Percentiles rank a stretch among this genome's conserved stretches.
Evolutionary conservation across 164 flowering plant species (phyloP).

Genomic region (Cinnamomum chago): DNA sequence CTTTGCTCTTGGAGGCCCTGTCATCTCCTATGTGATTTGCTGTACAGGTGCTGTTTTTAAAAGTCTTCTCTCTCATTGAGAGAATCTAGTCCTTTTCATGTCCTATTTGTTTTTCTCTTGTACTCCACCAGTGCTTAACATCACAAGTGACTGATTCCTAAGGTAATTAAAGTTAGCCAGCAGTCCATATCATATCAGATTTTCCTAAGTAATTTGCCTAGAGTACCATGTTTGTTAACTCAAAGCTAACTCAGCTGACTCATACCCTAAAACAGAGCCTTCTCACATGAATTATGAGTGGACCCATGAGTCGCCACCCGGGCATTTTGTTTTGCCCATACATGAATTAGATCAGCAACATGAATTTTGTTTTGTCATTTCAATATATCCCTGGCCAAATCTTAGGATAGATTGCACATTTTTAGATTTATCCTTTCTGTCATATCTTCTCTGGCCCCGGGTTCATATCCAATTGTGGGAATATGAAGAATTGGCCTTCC

Average conservation of each 20-base stretch:
- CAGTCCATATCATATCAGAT: slow-evolving; percentile 1
- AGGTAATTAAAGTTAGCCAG: not conserved
- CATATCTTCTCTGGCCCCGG: too few relatives aligned
- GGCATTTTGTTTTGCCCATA: too few relatives aligned
- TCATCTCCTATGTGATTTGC: slow-evolving; percentile 11
- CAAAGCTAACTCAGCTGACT: not conserved
- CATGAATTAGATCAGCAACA: too few relatives aligned
- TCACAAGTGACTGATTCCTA: slow-evolving; percentile 3
- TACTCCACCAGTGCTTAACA: not conserved
- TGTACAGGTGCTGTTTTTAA: not conserved
- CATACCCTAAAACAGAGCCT: not conserved
- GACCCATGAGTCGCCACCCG: not conserved
- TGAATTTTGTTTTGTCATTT: too few relatives aligned
- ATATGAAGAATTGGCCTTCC: too few relatives aligned
- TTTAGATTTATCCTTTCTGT: too few relatives aligned
- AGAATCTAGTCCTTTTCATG: slow-evolving; percentile 13
- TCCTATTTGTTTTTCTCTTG: slow-evolving; percentile 4
- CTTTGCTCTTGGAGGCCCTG: slow-evolving; percentile 19
- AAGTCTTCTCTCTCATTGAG: not conserved
- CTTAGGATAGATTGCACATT: too few relatives aligned
- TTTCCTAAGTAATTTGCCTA: not conserved
- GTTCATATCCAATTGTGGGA: too few relatives aligned
- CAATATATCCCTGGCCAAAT: too few relatives aligned
- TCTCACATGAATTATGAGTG: not conserved
- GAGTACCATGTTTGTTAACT: not conserved